Conservation (phyloP, 306 rosid species). For the Fagus sylvatica region DNA sequence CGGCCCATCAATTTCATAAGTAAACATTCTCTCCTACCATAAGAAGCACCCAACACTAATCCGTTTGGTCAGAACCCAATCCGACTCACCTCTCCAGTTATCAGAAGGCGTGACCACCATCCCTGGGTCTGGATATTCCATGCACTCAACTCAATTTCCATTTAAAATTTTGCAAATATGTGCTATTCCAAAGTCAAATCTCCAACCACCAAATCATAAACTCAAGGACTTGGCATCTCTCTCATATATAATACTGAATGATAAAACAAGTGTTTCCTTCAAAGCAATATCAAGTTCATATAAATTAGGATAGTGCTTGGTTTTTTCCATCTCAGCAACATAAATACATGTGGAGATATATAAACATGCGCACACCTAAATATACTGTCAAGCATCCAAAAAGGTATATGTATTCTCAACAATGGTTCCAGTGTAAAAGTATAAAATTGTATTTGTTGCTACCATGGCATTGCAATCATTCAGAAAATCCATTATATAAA, state of each 20-base stretch:
- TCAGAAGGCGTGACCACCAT: too few species aligned
- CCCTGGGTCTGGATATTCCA: too few species aligned
- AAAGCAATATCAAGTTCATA: background rate
- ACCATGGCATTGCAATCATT: background rate
- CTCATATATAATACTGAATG: background rate
- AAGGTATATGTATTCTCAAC: background rate
- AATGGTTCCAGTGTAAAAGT: background rate
- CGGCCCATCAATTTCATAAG: too few species aligned
- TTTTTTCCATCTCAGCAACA: background rate
- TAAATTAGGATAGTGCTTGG: background rate
- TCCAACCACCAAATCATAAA: background rate
- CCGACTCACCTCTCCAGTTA: too few species aligned
- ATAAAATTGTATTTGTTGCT: background rate
- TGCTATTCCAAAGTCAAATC: background rate
- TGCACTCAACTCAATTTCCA: too few species aligned
- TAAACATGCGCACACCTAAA: background rate
- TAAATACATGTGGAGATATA: background rate
- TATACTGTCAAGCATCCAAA: background rate
- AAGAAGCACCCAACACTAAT: too few species aligned
- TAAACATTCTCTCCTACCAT: too few species aligned
- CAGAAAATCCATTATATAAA: background rate
- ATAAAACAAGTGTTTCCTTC: background rate
- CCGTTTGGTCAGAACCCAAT: too few species aligned
- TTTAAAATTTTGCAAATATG: background rate
- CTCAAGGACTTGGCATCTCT: background rate